These are phyloP conservation scores for Acacia melanoxylon DNA, from an alignment of 306 rosid species.

Conservation along the genomic window DNA sequence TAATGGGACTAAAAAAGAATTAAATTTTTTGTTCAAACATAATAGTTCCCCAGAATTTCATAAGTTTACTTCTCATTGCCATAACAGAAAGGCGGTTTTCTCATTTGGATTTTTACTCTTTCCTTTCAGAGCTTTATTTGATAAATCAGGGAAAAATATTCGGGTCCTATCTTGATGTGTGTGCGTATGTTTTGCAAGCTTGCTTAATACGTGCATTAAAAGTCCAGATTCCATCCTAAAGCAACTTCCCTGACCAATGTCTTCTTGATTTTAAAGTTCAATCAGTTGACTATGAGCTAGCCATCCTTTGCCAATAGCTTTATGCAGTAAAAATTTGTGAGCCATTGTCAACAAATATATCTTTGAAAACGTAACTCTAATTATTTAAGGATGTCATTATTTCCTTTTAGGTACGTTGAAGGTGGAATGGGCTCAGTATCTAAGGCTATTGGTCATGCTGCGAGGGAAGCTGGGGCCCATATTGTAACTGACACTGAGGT, in stretches of 20 bases:
- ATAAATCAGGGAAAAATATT: neutral
- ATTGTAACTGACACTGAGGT: conserved; percentile 82
- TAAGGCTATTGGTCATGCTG: conserved; percentile 75
- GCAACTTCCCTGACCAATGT: too few relatives aligned
- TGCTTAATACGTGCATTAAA: too few relatives aligned
- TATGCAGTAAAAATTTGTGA: conserved; percentile 9
- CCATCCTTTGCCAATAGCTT: conserved; percentile 6
- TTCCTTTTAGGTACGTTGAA: conserved; percentile 76
- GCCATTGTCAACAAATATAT: neutral
- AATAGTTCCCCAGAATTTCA: neutral
- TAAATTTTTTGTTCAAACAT: neutral
- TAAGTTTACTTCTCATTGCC: neutral
- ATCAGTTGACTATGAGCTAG: conserved; percentile 3
- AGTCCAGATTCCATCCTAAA: too few relatives aligned
- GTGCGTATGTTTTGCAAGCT: neutral
- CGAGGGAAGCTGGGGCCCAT: conserved; percentile 78
- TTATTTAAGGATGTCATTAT: neutral
- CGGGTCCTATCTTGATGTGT: neutral
- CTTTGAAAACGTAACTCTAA: neutral
- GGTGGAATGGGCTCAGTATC: conserved; percentile 99
- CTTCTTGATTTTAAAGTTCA: too few relatives aligned
- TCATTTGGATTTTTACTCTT: neutral
- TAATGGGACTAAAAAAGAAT: neutral
- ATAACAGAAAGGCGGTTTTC: neutral
- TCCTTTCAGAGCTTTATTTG: neutral